A percentile compares a stretch with the other conserved stretches of the same genome.
Conservation (phyloP, 257 asterid species). For the Solanum sejunctum region DNA sequence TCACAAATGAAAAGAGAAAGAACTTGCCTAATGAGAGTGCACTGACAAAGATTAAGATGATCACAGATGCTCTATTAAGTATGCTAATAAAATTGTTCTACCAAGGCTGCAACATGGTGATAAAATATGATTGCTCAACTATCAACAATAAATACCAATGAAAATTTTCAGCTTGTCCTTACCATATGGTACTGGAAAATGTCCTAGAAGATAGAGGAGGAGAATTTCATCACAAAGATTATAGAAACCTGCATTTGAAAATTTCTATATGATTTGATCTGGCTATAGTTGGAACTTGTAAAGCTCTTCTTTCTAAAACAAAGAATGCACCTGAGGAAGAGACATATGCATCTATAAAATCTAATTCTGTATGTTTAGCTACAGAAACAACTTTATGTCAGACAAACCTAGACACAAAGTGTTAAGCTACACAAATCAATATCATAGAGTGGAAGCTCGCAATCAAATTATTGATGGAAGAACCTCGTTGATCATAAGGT, state of each 20-base stretch:
- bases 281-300: not conserved
- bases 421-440: not conserved
- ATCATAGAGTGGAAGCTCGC: not conserved
- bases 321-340: not conserved
- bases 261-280: not conserved
- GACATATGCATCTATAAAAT: not conserved
- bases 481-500: not conserved
- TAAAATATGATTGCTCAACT: not conserved
- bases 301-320: not conserved
- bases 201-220: conserved; percentile 33
- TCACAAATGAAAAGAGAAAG: not conserved
- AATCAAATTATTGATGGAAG: not conserved
- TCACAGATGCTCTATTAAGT: not conserved
- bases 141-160: not conserved
- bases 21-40: not conserved
- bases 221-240: conserved; percentile 36
- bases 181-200: too few relatives aligned
- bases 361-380: not conserved
- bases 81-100: not conserved
- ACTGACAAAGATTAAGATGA: not conserved
- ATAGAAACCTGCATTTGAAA: conserved; percentile 30
- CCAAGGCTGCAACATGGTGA: conserved; percentile 19
- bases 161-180: not conserved
- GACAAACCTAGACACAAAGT: not conserved
- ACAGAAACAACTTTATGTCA: not conserved